Evolutionary conservation across 768 basidiomycete genomes (phyloP).

Genomic region (Sutorius australiensis): DNA sequence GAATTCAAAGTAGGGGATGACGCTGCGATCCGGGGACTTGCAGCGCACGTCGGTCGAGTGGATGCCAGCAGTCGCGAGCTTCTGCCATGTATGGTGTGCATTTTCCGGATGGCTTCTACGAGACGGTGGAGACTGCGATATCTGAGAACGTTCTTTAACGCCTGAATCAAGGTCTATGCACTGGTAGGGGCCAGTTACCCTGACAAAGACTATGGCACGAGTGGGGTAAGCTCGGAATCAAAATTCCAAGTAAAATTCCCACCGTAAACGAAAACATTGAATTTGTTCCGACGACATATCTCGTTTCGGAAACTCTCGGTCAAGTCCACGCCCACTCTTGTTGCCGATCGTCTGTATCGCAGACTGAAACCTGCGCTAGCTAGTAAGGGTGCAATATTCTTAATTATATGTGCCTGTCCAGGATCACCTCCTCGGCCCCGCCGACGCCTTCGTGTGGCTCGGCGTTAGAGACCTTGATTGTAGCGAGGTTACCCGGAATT

Average conservation of each 20-base stretch:
- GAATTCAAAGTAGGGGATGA: neutral
- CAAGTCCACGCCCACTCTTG: neutral
- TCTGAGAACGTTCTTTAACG: neutral
- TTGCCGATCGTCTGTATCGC: too few species aligned
- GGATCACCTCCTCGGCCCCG: neutral
- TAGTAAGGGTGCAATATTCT: neutral
- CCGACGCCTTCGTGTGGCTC: neutral
- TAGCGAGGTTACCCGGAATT: neutral
- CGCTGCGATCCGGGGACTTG: neutral
- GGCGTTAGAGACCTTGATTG: neutral
- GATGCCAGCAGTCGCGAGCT: neutral
- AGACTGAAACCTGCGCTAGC: neutral
- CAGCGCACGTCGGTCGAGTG: constrained; percentile 5
- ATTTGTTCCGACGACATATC: constrained; percentile 19
- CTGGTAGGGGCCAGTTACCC: neutral
- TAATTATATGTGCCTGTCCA: too few species aligned
- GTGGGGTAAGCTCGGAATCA: neutral
- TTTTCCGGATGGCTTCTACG: neutral
- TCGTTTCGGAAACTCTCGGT: constrained; percentile 17
- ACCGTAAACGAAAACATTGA: neutral
- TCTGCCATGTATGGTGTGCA: constrained; percentile 1
- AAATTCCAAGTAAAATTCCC: constrained; percentile 12
- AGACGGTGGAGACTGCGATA: too few species aligned
- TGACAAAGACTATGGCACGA: neutral
- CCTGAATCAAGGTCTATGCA: neutral